Base-by-base conservation (phyloP, 306 rosid species). In the Quercus parvula region DNA sequence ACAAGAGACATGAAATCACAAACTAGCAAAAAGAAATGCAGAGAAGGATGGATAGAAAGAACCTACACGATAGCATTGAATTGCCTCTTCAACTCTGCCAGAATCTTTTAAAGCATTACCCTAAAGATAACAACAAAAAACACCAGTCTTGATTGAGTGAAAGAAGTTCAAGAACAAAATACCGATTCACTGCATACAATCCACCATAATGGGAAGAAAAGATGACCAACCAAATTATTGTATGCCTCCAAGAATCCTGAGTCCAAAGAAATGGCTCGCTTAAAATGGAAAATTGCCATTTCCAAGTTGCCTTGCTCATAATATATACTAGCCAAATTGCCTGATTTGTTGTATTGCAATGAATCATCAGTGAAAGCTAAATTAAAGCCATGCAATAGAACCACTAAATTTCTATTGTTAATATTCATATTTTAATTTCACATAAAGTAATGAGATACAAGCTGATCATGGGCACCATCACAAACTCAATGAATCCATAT, bases 211-310 rank as follows among this genome's bases (percentile, higher is more conserved):
- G 52, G 28, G 9, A 35, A 35, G 5, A 31, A 3, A 54, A 72
- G 59, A 76, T 11, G 84, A 86, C 94, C 66, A 77, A 96, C 99
- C 99, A 96, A 85, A 83, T 96, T 96, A 80, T 96, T 96, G 85
- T 91, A 96, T 31, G 99, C 99, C 83, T 96, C 99, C 93, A 96
- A 87, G 88, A 96, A 93, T 86, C 96, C 86, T 81, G 98, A 91
- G 80, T 96, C 99, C 72, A 87, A 86, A 67, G 94, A 61, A 77
- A 96, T 90, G 74, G 99, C 99, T 88, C 90, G 98, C 90, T 93
- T 96, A 67, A 93, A 96, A 85, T 96, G 98, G 78, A 91, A 84
- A 81, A 96, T 92, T 66, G 99, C 99, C 93, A 93, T 64, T 63
- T 96, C 99, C 84, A 91, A 81, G 75, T 93, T 98, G 80, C 97